phyloP scores from a whole-genome alignment of 768 basidiomycete species.

The Amyloporia xantha region DNA sequence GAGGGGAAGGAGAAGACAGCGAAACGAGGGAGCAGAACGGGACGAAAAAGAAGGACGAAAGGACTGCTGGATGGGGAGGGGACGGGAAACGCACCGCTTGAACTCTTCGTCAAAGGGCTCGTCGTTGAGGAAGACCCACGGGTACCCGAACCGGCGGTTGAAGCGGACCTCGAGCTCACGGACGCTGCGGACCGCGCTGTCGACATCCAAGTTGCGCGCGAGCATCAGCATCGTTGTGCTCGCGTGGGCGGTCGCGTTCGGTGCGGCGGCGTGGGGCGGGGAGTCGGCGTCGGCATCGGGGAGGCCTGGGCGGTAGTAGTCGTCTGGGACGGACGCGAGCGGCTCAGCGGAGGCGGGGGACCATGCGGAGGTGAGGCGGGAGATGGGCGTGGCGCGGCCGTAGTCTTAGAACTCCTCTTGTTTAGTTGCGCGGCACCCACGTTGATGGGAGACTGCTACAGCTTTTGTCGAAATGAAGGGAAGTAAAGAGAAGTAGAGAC shows the following conservation, averaged over 20 bases:
- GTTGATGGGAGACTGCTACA: no score
- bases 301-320: neutral
- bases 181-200: slow-evolving; percentile 57
- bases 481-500: no score
- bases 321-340: neutral
- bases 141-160: slow-evolving; percentile 73
- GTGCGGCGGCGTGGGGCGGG: no score
- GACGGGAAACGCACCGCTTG: slow-evolving; percentile 52
- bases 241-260: slow-evolving; percentile 14
- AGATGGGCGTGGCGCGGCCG: slow-evolving; percentile 50
- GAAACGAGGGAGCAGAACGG: neutral
- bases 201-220: slow-evolving; percentile 57
- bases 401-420: no score
- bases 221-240: slow-evolving; percentile 40
- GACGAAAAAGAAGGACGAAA: no score
- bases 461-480: no score
- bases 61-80: no score
- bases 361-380: slow-evolving; percentile 26
- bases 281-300: neutral
- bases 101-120: slow-evolving; percentile 71
- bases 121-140: slow-evolving; percentile 89
- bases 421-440: no score
- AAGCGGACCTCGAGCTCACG: slow-evolving; percentile 82
- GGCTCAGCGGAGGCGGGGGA: neutral
- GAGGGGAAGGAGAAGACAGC: neutral